phyloP scores from a whole-genome alignment of 2,329 filamentous ascomycete genomes.

The Beauveria sp. region DNA sequence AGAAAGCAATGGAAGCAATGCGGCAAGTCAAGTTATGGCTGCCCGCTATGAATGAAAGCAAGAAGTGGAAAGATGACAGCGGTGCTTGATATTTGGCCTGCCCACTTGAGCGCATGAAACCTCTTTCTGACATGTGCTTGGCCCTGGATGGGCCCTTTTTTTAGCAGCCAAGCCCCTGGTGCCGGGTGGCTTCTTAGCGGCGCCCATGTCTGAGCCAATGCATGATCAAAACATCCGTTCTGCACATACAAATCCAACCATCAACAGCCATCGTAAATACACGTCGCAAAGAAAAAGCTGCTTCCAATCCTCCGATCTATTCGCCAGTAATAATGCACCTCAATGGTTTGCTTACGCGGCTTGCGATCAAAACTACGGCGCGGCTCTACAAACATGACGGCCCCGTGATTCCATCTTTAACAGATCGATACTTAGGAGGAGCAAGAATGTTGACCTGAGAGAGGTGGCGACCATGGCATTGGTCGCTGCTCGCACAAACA shows the following conservation, averaged over 20 bases:
- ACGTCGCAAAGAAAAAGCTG: no score
- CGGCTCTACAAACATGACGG: no score
- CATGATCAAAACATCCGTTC: no score
- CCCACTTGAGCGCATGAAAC: conserved; percentile 8
- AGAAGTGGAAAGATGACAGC: conserved; percentile 12
- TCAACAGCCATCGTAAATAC: background rate
- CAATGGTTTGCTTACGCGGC: background rate
- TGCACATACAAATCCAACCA: background rate
- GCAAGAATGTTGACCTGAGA: no score
- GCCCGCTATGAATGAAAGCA: background rate
- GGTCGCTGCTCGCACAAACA: background rate
- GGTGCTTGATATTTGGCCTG: background rate
- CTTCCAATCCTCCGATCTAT: background rate
- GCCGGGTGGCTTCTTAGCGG: background rate
- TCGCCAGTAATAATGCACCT: background rate
- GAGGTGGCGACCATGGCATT: background rate
- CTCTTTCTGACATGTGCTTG: conserved; percentile 9
- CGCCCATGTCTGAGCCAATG: no score
- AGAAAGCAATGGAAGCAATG: background rate
- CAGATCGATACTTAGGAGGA: no score
- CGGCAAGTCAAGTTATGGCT: background rate
- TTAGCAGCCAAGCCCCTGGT: background rate
- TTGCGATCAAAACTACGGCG: background rate
- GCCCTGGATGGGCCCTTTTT: background rate
- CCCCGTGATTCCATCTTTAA: no score